Evolutionary conservation across 305 asterid species (phyloP).

Genomic region (Salvia sclarea): DNA sequence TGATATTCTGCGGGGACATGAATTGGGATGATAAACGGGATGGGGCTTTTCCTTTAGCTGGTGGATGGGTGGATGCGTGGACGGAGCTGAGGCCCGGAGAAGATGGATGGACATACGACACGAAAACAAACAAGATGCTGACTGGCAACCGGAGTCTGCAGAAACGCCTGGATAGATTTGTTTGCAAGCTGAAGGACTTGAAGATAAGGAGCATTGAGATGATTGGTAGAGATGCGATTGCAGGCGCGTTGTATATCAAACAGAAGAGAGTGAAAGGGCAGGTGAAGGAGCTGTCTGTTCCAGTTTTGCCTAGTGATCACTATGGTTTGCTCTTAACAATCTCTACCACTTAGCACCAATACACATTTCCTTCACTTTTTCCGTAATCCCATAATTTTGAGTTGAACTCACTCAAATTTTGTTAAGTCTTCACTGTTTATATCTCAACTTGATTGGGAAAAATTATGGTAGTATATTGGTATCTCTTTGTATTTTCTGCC

Average conservation of each 20-base stretch:
- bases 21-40: slow-evolving; percentile 92
- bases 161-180: slow-evolving; percentile 73
- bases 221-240: slow-evolving; percentile 82
- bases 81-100: slow-evolving; percentile 64
- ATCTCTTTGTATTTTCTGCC: too few species aligned
- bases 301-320: slow-evolving; percentile 95
- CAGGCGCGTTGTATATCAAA: slow-evolving; percentile 56
- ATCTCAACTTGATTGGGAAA: neutral
- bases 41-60: slow-evolving; percentile 70
- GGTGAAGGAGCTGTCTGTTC: slow-evolving; percentile 63
- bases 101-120: slow-evolving; percentile 85
- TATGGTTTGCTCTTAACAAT: slow-evolving; percentile 83
- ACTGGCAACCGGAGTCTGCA: slow-evolving; percentile 65
- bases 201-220: slow-evolving; percentile 54
- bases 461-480: too few species aligned
- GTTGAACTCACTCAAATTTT: neutral
- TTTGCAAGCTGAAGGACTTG: slow-evolving; percentile 71
- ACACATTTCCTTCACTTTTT: slow-evolving; percentile 17
- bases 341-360: slow-evolving; percentile 21
- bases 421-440: neutral
- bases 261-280: slow-evolving; percentile 71
- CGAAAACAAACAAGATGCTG: slow-evolving; percentile 90
- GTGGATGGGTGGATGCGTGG: slow-evolving; percentile 94
- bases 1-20: slow-evolving; percentile 87
- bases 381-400: neutral